Evolutionary conservation across 257 asterid species (phyloP).

Genomic region (Cordia subcordata): DNA sequence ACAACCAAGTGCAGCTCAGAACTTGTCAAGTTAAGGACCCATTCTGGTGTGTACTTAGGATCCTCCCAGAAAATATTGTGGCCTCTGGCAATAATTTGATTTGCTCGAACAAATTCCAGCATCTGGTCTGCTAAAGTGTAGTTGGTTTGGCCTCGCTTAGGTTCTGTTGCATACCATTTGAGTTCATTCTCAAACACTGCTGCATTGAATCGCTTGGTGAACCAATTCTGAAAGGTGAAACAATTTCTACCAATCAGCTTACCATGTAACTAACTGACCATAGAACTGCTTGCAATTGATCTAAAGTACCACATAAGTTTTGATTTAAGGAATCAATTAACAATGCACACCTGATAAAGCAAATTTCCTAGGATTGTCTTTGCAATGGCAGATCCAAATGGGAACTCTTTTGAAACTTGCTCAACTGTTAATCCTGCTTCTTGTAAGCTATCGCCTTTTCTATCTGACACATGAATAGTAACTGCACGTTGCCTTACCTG

Average conservation of each 20-base stretch:
- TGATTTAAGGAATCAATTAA: background rate
- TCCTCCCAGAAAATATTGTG: constrained; percentile 48
- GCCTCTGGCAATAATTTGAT: constrained; percentile 34
- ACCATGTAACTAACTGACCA: background rate
- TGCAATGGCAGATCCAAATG: constrained; percentile 48
- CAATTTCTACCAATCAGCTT: background rate
- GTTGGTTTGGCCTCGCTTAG: constrained; percentile 26
- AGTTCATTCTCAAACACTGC: constrained; percentile 43
- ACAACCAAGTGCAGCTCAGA: constrained; percentile 27
- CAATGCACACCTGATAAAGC: constrained; percentile 28
- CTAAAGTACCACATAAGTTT: background rate
- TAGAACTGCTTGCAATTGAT: background rate
- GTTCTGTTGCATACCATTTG: constrained; percentile 42
- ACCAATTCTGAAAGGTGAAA: constrained; percentile 29
- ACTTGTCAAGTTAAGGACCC: constrained; percentile 36
- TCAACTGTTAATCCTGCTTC: constrained; percentile 23
- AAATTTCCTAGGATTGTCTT: constrained; percentile 33
- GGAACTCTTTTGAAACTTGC: constrained; percentile 40
- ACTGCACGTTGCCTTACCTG: constrained; percentile 40
- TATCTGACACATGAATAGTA: constrained; percentile 32
- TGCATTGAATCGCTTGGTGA: constrained; percentile 32
- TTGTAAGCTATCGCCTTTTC: constrained; percentile 22
- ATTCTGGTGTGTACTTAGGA: constrained; percentile 23
- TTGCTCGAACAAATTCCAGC: constrained; percentile 33
- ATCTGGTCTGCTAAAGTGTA: constrained; percentile 34